A percentile compares a stretch with the other conserved stretches of the same genome.
Evolutionary conservation across 257 asterid genomes (phyloP).

Genomic region (Solanum paucissectum): DNA sequence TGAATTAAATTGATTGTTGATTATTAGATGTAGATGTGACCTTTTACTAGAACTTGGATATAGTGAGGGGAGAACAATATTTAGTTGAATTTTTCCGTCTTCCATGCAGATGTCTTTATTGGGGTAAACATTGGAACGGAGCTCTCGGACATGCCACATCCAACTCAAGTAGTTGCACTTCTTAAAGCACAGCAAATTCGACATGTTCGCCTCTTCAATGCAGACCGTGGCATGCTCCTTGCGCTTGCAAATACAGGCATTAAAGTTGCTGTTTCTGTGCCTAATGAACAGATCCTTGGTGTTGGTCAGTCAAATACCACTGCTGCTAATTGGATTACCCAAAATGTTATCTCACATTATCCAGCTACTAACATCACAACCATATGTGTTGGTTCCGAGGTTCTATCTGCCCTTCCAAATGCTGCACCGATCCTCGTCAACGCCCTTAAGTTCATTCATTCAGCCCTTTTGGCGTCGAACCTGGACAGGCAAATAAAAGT

Average conservation of each 20-base stretch:
- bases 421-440: slow-evolving; percentile 49
- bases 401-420: slow-evolving; percentile 51
- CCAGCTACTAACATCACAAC: slow-evolving; percentile 70
- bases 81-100: background rate
- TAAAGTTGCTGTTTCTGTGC: slow-evolving; percentile 49
- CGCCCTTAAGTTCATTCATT: slow-evolving; percentile 58
- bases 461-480: slow-evolving; percentile 73
- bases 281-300: slow-evolving; percentile 67
- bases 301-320: slow-evolving; percentile 73
- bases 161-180: slow-evolving; percentile 80
- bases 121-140: slow-evolving; percentile 79
- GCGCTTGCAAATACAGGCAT: slow-evolving; percentile 83
- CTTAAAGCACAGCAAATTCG: slow-evolving; percentile 65
- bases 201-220: slow-evolving; percentile 53
- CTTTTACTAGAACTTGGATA: background rate
- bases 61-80: background rate
- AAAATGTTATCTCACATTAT: slow-evolving; percentile 62
- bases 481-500: slow-evolving; percentile 61
- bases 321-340: slow-evolving; percentile 82
- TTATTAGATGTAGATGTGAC: background rate
- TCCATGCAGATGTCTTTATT: slow-evolving; percentile 40
- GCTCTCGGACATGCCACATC: slow-evolving; percentile 79
- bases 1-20: background rate
- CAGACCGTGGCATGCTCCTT: slow-evolving; percentile 75
- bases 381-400: slow-evolving; percentile 75